Evolutionary conservation across 495 filamentous ascomycete genomes (phyloP).

Genomic region (Penicillium riverlandense): DNA sequence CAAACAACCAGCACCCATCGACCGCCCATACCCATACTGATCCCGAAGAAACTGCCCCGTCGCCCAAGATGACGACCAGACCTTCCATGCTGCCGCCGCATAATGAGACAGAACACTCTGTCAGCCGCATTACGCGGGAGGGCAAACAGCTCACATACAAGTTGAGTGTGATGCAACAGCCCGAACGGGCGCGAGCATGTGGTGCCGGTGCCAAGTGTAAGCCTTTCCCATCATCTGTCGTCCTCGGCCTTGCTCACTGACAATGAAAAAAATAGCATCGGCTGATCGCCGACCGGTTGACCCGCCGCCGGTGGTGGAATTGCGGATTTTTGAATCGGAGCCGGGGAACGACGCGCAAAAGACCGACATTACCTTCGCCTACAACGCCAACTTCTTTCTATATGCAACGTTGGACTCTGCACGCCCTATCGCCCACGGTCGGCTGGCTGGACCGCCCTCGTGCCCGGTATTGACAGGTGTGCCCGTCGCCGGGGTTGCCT

Average conservation of each 20-base stretch:
- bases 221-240: conserved; percentile 17
- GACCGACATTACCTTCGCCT: conserved; percentile 80
- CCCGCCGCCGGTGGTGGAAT: conserved; percentile 91
- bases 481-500: conserved; percentile 93
- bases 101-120: conserved; percentile 53
- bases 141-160: conserved; percentile 77
- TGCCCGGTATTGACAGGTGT: conserved; percentile 89
- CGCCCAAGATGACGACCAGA: conserved; percentile 27
- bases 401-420: conserved; percentile 88
- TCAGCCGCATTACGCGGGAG: conserved; percentile 65
- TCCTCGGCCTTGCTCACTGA: conserved; percentile 5
- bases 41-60: not conserved
- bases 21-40: no score
- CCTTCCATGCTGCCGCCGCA: conserved; percentile 25
- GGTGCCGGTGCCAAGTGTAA: conserved; percentile 91
- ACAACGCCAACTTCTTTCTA: conserved; percentile 97
- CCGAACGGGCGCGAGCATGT: conserved; percentile 91
- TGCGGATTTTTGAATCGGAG: conserved; percentile 81
- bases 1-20: no score
- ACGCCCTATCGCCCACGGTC: conserved; percentile 76
- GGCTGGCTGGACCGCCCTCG: conserved; percentile 58
- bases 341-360: conserved; percentile 40
- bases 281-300: conserved; percentile 95
- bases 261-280: conserved; percentile 52
- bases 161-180: conserved; percentile 86